These are phyloP conservation scores for Fraxinus americana DNA, from an alignment of 257 asterid species.

Conservation along the genomic window DNA sequence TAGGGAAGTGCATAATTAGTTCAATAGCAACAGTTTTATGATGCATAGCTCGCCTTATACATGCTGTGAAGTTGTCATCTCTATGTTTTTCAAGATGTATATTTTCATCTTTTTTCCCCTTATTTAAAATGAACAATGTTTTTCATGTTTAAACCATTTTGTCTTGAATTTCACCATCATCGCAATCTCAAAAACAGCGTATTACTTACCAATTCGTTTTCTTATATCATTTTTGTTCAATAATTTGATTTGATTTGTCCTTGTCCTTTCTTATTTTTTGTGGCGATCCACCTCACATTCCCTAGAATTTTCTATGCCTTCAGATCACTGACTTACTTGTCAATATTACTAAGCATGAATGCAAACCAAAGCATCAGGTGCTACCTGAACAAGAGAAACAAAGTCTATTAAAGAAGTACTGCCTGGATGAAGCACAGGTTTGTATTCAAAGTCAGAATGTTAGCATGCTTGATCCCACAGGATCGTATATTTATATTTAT, in stretches of 20 bases:
- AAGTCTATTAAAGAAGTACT: constrained; percentile 63
- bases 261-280: neutral
- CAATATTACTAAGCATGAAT: constrained; percentile 77
- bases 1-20: neutral
- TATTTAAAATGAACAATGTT: neutral
- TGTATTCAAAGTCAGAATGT: constrained; percentile 10
- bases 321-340: constrained; percentile 89
- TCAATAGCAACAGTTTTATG: neutral
- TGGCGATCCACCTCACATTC: neutral
- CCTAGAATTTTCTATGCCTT: constrained; percentile 13
- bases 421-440: constrained; percentile 87
- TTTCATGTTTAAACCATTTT: neutral
- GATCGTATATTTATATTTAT: constrained; percentile 4
- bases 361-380: constrained; percentile 87
- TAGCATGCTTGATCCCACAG: neutral
- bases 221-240: neutral
- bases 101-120: neutral
- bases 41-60: neutral
- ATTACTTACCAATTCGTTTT: neutral
- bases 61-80: neutral
- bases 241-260: neutral
- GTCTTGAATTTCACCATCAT: neutral
- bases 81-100: neutral
- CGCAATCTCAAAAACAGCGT: neutral
- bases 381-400: constrained; percentile 65